phyloP scores from a whole-genome alignment of 2,329 filamentous ascomycete genomes.

The Emydomyces testavorans region DNA sequence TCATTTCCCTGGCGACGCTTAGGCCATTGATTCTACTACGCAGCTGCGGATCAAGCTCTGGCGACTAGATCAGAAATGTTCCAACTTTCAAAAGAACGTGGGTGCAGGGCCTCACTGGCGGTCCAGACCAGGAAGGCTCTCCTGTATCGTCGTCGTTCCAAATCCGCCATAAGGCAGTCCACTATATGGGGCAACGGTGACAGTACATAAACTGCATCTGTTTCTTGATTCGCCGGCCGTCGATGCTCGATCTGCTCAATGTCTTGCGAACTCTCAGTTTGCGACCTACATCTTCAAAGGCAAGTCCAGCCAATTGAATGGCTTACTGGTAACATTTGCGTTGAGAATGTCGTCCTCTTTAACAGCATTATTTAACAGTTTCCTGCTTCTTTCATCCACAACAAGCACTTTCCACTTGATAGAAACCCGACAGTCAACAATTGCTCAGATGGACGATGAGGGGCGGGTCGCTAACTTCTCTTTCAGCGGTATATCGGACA shows the following conservation, averaged over 20 bases:
- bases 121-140: constrained; percentile 79
- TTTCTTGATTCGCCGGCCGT: constrained; percentile 69
- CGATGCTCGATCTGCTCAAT: constrained; percentile 88
- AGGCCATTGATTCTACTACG: constrained; percentile 65
- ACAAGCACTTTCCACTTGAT: constrained; percentile 91
- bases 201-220: constrained; percentile 90
- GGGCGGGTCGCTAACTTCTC: constrained; percentile 51
- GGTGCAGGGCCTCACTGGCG: constrained; percentile 39
- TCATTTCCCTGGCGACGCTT: constrained; percentile 56
- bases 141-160: constrained; percentile 72
- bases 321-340: constrained; percentile 83
- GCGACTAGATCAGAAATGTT: constrained; percentile 15
- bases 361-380: constrained; percentile 78
- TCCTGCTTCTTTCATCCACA: constrained; percentile 70
- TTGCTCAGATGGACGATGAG: constrained; percentile 19
- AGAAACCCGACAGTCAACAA: constrained; percentile 20
- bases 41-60: constrained; percentile 57
- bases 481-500: constrained; percentile 65
- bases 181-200: constrained; percentile 78
- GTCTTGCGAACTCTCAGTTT: constrained; percentile 43
- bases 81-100: neutral
- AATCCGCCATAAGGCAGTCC: constrained; percentile 86
- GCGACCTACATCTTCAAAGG: constrained; percentile 7
- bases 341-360: constrained; percentile 96
- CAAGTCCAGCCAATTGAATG: constrained; percentile 10